Evolutionary conservation across 2,329 filamentous ascomycete species (phyloP), one percentile per base, ranked within the genome.

Genomic region (Cadophora luteo-olivacea): DNA sequence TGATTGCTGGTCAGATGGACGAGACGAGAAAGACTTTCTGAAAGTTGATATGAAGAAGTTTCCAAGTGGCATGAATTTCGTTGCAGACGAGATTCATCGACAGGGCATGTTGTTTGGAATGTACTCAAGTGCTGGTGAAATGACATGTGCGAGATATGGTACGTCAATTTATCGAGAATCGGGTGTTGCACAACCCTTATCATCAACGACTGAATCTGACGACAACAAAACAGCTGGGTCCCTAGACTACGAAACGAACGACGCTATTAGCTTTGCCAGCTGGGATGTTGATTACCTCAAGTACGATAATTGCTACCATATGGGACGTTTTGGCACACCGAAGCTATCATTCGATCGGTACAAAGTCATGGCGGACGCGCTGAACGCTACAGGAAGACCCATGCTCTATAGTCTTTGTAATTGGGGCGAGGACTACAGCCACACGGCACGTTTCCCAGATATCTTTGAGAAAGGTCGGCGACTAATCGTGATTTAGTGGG

Each of bases 301-400:
- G 72, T 85, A 86, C 70, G 84, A 86, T 74, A 86, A 86, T 70
- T 87, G 85, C 78, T 85, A 82, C 75, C 84, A 85, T 65, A 78
- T 82, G 70, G 84, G 84, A 19, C 80, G 84, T 66, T 82, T 80
- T 33, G 84, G 84, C 1, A 70, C 70, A 4, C 67, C 71, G 4
- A 66, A 70, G 61, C 58, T 73, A 1, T 71, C 72, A 16, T 73
- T 70, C 33, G 65, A 72, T 33, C 63, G 72, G 1, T 81, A 79
- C 68, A 73, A 74, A 32, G 70, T 68, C 1, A 79, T 79, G 77
- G 68, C 74, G 48, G 72, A 78, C 64, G 77, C 77, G 1, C 62
- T 79, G 9, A 73, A 74, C 45, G 71, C 69, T 4, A 76, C 77
- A 0, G 75, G 74, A 8, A 70, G 77, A 48, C 74, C 77, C 9